Evolutionary conservation across 345 rosid genomes (phyloP).

Genomic region (Eucalyptus rudis): DNA sequence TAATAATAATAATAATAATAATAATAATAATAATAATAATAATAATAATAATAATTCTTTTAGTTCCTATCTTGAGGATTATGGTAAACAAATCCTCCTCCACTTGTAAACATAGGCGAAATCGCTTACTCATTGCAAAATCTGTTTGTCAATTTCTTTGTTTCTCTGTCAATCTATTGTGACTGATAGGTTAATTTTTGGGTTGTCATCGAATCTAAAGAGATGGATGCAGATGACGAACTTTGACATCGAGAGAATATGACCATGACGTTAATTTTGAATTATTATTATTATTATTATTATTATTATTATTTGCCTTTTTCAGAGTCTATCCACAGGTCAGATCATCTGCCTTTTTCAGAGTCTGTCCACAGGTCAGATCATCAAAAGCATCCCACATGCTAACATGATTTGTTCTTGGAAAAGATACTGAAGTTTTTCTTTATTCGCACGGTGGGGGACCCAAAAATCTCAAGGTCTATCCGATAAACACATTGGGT

Average conservation of each 20-base stretch:
- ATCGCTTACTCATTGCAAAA: not conserved
- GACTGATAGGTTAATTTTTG: not conserved
- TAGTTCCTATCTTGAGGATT: not conserved
- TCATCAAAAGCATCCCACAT: not conserved
- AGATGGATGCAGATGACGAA: not conserved
- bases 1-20: too few relatives aligned
- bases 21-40: too few relatives aligned
- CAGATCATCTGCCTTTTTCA: not conserved
- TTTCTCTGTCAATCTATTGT: not conserved
- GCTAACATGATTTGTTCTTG: not conserved
- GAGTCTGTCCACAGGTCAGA: not conserved
- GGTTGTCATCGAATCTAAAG: not conserved
- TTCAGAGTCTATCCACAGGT: too few relatives aligned
- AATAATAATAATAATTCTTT: not conserved
- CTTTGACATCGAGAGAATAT: not conserved
- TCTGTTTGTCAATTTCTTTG: not conserved
- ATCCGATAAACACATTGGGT: too few relatives aligned
- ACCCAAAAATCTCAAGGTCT: too few relatives aligned
- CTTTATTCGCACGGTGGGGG: too few relatives aligned
- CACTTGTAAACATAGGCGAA: not conserved
- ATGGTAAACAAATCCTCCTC: not conserved
- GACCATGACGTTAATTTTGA: not conserved
- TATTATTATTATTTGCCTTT: too few relatives aligned
- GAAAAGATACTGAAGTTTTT: too few relatives aligned
- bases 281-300: not conserved